Evolutionary conservation across 78 protist species (phyloP), one percentile per base, ranked within the genome.

Genomic region (Pelomyxa schiedti): DNA sequence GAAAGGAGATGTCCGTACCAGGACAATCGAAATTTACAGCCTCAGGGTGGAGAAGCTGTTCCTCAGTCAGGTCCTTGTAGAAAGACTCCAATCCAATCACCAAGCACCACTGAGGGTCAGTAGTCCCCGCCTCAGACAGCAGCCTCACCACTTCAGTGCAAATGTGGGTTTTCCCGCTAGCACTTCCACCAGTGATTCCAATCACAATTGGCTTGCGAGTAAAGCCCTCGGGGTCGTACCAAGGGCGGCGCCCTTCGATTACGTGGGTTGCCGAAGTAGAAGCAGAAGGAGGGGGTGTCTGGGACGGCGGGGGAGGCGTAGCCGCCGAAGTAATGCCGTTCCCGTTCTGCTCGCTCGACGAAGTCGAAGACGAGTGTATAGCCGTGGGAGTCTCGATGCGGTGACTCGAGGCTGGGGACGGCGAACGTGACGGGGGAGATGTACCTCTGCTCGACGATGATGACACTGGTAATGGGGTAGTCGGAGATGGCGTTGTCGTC

Each of bases 131-230:
- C 1, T 65, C 77, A 53, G 66, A 68, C 65, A 87, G 72, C 29
- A 67, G 37, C 6, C 35, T 39, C 52, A 87, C 72, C 29, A 87
- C 79, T 22, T 22, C 42, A 24, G 76, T 68, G 67, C 92, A 83
- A 6, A 87, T 86, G 16, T 80, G 37, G 8, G 92, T 87, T 78
- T 87, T 87, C 3, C 92, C 92, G 24, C 82, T 72, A 0, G 87
- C 92, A 67, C 80, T 74, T 39, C 86, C 92, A 43, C 91, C 91
- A 42, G 82, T 47, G 30, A 86, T 84, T 30, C 87, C 91, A 58
- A 86, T 81, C 3, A 86, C 71, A 42, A 86, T 64, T 37, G 91
- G 91, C 35, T 71, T 39, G 30, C 64, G 75, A 69, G 72, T 72
- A 29, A 72, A 67, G 63, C 87, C 87, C 7, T 47, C 39, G 35